These are phyloP conservation scores for Tetrahymena elliotti DNA, from an alignment of 73 alveolate species.

Conservation along the genomic window DNA sequence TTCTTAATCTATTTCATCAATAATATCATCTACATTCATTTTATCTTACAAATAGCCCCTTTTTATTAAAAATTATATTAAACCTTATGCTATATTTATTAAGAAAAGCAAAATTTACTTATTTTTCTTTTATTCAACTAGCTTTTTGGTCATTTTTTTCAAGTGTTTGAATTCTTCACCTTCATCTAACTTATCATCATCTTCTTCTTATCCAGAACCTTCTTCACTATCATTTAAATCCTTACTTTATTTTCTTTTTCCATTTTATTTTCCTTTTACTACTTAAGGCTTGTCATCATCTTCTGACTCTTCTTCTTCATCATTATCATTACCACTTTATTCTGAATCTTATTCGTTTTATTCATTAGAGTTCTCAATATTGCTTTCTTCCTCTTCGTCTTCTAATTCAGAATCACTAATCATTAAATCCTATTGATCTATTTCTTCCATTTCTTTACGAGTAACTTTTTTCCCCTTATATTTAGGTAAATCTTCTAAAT, in stretches of 20 bases:
- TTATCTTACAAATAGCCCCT: not conserved
- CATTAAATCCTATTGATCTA: not conserved
- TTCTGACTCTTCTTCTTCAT: not conserved
- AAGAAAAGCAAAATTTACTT: not conserved
- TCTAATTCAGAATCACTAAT: not conserved
- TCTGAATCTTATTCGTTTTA: not conserved
- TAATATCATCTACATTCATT: not conserved
- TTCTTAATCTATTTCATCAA: not conserved
- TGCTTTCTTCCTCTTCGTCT: not conserved
- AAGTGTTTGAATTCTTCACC: not conserved
- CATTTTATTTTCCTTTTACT: not conserved
- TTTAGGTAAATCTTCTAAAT: not conserved
- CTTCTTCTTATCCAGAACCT: not conserved
- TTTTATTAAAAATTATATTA: not conserved
- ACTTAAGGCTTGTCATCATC: not conserved
- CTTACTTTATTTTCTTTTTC: not conserved
- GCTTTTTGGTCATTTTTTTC: not conserved
- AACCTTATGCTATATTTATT: not conserved
- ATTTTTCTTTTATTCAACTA: not conserved
- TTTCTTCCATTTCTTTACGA: not conserved
- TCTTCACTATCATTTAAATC: not conserved
- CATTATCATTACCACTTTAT: not conserved
- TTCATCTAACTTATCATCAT: not conserved
- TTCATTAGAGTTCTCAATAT: not conserved
- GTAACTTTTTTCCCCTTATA: not conserved